Evolutionary conservation across 495 filamentous ascomycete genomes (phyloP).

Genomic region (Lophium mytilinum): DNA sequence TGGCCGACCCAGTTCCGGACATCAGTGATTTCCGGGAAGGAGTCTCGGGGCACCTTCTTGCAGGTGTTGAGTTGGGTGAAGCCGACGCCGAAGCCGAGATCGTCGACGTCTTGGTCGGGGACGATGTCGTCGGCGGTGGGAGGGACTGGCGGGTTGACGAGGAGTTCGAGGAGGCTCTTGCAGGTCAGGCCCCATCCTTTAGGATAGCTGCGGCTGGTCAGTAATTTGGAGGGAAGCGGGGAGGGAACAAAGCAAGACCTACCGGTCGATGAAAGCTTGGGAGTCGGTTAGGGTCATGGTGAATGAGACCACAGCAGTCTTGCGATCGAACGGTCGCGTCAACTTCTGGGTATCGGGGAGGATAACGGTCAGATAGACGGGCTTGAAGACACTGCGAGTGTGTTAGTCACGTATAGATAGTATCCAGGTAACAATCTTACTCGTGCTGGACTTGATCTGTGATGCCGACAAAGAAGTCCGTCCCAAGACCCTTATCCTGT

Average conservation of each 20-base stretch:
- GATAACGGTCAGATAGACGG: slow-evolving; percentile 75
- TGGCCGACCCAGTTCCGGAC: slow-evolving; percentile 70
- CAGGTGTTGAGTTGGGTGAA: slow-evolving; percentile 90
- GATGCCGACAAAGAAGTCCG: slow-evolving; percentile 78
- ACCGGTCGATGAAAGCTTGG: slow-evolving; percentile 62
- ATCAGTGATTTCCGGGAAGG: slow-evolving; percentile 74
- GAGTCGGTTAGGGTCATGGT: slow-evolving; percentile 84
- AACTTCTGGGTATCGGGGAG: slow-evolving; percentile 82
- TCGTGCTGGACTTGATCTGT: slow-evolving; percentile 72
- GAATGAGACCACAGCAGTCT: slow-evolving; percentile 84
- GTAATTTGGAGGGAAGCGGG: neutral
- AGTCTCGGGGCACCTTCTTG: slow-evolving; percentile 57
- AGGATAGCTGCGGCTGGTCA: slow-evolving; percentile 37
- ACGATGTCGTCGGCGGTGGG: slow-evolving; percentile 62
- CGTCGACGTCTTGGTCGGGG: slow-evolving; percentile 80
- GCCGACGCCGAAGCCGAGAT: slow-evolving; percentile 85
- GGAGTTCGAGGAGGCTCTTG: slow-evolving; percentile 75
- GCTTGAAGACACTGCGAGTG: slow-evolving; percentile 58
- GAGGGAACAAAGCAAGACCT: slow-evolving; percentile 17
- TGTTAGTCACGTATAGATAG: slow-evolving; percentile 2
- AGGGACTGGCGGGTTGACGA: slow-evolving; percentile 75
- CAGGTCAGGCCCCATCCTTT: slow-evolving; percentile 87
- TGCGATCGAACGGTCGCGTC: slow-evolving; percentile 79
- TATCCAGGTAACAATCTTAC: slow-evolving; percentile 32
- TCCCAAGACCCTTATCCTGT: slow-evolving; percentile 67